phyloP scores from a whole-genome alignment of 257 asterid species.

The Capsicum rhomboideum region DNA sequence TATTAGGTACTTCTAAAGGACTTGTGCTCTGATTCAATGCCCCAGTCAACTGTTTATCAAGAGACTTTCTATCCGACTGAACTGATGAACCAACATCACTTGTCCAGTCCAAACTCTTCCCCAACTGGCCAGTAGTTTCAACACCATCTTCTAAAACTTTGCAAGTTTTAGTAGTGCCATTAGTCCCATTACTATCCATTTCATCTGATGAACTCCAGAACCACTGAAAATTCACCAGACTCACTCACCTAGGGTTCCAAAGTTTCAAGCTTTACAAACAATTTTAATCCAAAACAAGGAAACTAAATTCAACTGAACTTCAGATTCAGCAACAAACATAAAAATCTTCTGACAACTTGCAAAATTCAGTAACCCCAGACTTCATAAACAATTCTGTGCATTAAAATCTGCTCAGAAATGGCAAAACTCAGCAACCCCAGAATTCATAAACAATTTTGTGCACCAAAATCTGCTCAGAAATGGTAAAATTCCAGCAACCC shows the following conservation, averaged over 20 bases:
- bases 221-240: background rate
- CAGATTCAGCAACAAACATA: background rate
- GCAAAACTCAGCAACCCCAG: background rate
- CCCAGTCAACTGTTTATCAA: slow-evolving; percentile 2
- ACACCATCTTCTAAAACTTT: slow-evolving; percentile 18
- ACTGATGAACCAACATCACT: slow-evolving; percentile 2
- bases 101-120: slow-evolving; percentile 12
- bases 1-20: slow-evolving; percentile 6
- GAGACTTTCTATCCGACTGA: background rate
- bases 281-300: background rate
- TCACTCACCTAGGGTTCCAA: background rate
- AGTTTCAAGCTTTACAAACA: background rate
- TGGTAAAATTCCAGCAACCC: background rate
- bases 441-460: slow-evolving; percentile 6
- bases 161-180: slow-evolving; percentile 7
- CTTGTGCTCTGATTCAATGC: slow-evolving; percentile 3
- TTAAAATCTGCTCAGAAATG: background rate
- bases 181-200: slow-evolving; percentile 40
- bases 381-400: background rate
- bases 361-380: background rate
- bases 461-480: background rate
- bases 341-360: background rate
- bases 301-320: background rate
- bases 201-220: slow-evolving; percentile 19
- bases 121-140: slow-evolving; percentile 9